Conservation (phyloP, 768 basidiomycete species). For the Trametes gibbosa region DNA sequence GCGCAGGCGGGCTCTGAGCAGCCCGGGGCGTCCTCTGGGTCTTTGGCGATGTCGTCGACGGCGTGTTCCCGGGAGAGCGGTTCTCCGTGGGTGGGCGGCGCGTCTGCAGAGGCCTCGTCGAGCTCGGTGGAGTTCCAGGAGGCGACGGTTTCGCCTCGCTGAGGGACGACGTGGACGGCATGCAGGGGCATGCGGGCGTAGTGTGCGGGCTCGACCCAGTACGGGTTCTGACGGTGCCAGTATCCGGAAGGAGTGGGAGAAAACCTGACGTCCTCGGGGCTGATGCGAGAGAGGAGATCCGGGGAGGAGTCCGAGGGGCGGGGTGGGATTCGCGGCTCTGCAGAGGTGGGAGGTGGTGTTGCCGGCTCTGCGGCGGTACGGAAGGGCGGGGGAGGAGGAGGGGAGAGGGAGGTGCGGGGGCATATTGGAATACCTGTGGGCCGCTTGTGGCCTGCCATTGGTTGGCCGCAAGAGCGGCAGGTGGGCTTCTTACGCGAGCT, state of each 20-base stretch:
- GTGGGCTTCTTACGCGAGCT: constrained; percentile 31
- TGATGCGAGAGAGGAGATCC: neutral
- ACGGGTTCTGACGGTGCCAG: constrained; percentile 34
- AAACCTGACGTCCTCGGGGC: constrained; percentile 8
- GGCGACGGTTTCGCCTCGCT: constrained; percentile 8
- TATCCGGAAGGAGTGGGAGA: constrained; percentile 20
- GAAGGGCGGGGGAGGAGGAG: neutral
- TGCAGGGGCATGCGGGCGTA: neutral
- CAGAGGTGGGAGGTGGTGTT: neutral
- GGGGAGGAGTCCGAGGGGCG: neutral
- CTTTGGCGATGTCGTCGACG: neutral
- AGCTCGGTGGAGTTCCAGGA: constrained; percentile 29
- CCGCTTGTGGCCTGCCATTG: constrained; percentile 41
- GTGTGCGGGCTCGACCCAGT: constrained; percentile 30
- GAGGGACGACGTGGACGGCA: constrained; percentile 2
- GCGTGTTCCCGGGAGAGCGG: neutral
- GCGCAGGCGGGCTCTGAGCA: constrained; percentile 1
- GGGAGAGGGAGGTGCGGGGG: constrained; percentile 20
- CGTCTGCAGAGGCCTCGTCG: constrained; percentile 5
- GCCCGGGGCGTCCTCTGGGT: neutral
- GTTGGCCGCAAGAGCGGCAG: constrained; percentile 34
- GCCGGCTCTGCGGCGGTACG: neutral
- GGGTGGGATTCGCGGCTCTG: neutral
- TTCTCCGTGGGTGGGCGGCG: neutral
- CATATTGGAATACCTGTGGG: constrained; percentile 32